Conservation (phyloP, 768 basidiomycete species). For the Boletus bicolor region DNA sequence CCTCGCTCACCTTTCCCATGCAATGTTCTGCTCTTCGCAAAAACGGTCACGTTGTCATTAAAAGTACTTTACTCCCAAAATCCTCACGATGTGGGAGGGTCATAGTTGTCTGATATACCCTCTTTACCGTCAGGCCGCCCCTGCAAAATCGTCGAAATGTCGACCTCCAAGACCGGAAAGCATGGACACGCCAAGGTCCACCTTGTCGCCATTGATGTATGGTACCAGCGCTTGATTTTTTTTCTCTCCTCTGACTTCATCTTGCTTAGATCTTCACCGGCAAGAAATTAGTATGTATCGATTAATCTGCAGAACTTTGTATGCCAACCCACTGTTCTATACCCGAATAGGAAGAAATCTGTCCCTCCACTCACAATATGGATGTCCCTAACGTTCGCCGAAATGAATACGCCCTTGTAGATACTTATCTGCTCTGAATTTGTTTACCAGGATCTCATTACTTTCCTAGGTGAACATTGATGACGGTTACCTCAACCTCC, state of each 20-base stretch:
- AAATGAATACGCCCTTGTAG: slow-evolving; percentile 86
- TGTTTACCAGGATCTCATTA: slow-evolving; percentile 1
- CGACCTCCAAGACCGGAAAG: slow-evolving; percentile 99
- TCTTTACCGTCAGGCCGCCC: slow-evolving; percentile 58
- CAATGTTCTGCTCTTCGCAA: slow-evolving; percentile 97
- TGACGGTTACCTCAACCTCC: slow-evolving; percentile 93
- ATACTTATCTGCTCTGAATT: slow-evolving; percentile 17
- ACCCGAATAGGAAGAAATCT: slow-evolving; percentile 78
- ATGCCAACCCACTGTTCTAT: slow-evolving; percentile 4
- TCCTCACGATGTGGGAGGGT: background rate
- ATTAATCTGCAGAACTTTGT: background rate
- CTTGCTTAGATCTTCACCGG: slow-evolving; percentile 87
- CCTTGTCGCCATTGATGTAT: slow-evolving; percentile 91
- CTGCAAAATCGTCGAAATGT: slow-evolving; percentile 99
- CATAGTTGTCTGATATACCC: background rate
- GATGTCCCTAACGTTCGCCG: slow-evolving; percentile 94
- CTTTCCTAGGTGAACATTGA: slow-evolving; percentile 73
- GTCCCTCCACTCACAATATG: slow-evolving; percentile 99
- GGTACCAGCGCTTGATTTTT: background rate
- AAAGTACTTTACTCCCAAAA: slow-evolving; percentile 44
- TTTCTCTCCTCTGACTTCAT: background rate
- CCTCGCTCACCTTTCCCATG: slow-evolving; percentile 79
- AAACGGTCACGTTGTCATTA: slow-evolving; percentile 94
- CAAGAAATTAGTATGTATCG: slow-evolving; percentile 80
- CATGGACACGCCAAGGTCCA: slow-evolving; percentile 99